Evolutionary conservation across 1,284 basidiomycete species (phyloP), one percentile per base, ranked within the genome.

Genomic region (Cystobasidium sp.): DNA sequence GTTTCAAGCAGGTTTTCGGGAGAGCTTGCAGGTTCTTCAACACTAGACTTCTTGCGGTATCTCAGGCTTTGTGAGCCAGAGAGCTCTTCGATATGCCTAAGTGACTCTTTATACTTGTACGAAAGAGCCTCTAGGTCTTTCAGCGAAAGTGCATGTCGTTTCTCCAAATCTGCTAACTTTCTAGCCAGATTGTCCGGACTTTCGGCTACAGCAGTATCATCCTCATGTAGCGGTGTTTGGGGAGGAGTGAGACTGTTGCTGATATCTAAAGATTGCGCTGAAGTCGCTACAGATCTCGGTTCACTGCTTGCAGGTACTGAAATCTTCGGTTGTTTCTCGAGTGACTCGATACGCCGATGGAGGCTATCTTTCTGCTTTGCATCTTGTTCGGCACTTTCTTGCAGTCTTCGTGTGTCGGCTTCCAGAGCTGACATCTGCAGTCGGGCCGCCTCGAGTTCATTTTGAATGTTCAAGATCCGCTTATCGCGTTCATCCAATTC

Each of bases 81-180:
- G 58, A 97, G 86, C 77, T 94, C 91, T 14, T 90, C 90, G 76
- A 97, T 93, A 81, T 94, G 91, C 73, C 87, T 87, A 39, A 96
- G 86, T n/a, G 94, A 91, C 77, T 95, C 91, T 47, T 90, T 89
- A 81, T 96, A 96, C 81, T 93, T 94, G 52, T 84, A 83, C 5
- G 90, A 90, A 47, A 95, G 87, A 1, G 87, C 85, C 9, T 92
- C 89, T 39, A 95, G 86, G 80, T 94, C 91, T 1, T 88, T 85
- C 10, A 94, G 86, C 0, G 93, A 93, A 22, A 88, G 88, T 3
- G 67, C 69, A 62, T 55, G 89, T 87, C 78, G 93, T 88, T 0
- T 52, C 55, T 78, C 68, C 3, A 81, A 74, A 49, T 76, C 51
- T 3, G 43, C 49, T 47, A 80, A 55, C 63, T 76, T 71, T 4